phyloP scores from a whole-genome alignment of 1,284 basidiomycete genomes.

The Marasmius fiardii region DNA sequence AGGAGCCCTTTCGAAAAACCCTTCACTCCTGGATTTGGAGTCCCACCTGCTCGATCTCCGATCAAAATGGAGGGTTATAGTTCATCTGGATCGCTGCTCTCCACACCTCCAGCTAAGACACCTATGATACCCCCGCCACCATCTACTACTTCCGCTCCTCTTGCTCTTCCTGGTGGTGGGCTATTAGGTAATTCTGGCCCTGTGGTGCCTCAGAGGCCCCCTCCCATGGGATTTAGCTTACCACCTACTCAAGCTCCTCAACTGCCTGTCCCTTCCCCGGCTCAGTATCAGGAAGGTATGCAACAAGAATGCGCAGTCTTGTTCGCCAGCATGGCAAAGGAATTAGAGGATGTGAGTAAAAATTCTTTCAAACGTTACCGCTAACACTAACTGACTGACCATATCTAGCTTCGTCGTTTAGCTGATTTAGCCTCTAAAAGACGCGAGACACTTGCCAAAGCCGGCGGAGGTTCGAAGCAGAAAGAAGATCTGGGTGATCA shows the following conservation, averaged over 20 bases:
- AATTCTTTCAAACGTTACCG: background rate
- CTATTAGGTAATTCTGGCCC: background rate
- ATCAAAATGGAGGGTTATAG: background rate
- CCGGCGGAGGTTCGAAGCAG: constrained; percentile 34
- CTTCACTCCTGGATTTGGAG: background rate
- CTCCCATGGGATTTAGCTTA: background rate
- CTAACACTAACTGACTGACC: constrained; percentile 8
- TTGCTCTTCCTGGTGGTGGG: background rate
- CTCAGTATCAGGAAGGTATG: constrained; percentile 50
- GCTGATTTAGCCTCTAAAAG: constrained; percentile 32
- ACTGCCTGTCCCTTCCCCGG: constrained; percentile 14
- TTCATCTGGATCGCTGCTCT: background rate
- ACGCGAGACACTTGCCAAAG: constrained; percentile 28
- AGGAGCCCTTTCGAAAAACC: background rate
- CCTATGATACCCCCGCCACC: background rate
- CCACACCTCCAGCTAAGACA: background rate
- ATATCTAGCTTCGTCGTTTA: constrained; percentile 37
- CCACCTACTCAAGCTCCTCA: constrained; percentile 15
- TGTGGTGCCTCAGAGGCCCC: background rate
- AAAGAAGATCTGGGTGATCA: constrained; percentile 43
- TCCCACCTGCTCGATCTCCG: background rate
- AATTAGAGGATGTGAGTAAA: constrained; percentile 50
- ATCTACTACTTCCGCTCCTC: background rate
- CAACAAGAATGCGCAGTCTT: constrained; percentile 55
- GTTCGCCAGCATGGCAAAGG: constrained; percentile 38